Evolutionary conservation across 176 grass and related monocot species (phyloP).

Genomic region (Neostapfia colusana): DNA sequence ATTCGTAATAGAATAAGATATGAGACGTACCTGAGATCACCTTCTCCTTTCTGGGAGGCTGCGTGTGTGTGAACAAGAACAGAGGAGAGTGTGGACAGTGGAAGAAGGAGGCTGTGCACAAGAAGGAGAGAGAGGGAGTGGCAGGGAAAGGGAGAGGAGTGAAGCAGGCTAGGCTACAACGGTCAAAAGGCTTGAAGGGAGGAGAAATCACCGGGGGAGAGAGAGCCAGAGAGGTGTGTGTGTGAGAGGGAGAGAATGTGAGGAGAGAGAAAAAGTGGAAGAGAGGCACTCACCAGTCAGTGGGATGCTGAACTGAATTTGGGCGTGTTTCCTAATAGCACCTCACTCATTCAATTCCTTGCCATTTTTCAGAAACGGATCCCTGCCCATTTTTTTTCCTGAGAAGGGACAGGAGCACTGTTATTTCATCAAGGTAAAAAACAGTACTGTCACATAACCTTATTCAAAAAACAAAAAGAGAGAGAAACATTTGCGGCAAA

Average conservation of each 20-base stretch:
- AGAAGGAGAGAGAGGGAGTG: conserved; percentile 11
- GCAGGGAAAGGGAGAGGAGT: background rate
- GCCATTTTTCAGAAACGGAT: background rate
- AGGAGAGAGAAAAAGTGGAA: conserved; percentile 13
- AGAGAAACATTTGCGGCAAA: conserved; percentile 7
- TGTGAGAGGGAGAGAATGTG: background rate
- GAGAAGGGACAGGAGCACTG: no score
- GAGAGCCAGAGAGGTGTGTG: no score
- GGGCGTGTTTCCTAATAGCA: conserved; percentile 30
- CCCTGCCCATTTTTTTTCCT: background rate
- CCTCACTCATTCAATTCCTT: conserved; percentile 26
- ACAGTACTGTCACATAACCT: no score
- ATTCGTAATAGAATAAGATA: background rate
- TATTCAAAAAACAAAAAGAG: no score
- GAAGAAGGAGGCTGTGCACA: no score
- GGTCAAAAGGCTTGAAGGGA: conserved; percentile 62
- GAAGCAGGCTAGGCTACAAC: conserved; percentile 41
- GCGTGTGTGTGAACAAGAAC: conserved; percentile 38
- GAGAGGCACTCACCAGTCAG: background rate
- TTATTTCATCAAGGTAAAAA: no score
- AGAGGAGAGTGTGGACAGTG: conserved; percentile 8
- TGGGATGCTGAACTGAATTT: conserved; percentile 28
- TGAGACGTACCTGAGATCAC: background rate
- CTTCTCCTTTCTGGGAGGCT: conserved; percentile 16
- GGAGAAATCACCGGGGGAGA: conserved; percentile 19